Evolutionary conservation across 768 basidiomycete genomes (phyloP), one percentile per base, ranked within the genome.

Genomic region (Rhodocollybia butyracea): DNA sequence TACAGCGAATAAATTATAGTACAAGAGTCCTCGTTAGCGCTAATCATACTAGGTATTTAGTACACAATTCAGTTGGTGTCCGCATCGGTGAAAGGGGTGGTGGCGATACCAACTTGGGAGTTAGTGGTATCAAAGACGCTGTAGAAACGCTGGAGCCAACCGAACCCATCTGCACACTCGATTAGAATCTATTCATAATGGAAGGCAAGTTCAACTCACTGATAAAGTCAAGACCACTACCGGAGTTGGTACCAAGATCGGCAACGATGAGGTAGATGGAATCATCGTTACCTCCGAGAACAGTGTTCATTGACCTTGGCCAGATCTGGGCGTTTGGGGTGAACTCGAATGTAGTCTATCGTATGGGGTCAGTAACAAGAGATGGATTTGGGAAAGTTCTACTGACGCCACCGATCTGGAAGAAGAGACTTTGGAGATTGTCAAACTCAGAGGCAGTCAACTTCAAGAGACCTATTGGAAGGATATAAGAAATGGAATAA

Each of bases 151-250:
- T 86, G 80, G 57, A 85, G 64, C 75, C 79, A 85, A 6, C 64
- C 75, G 54, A 81, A 83, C 3, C 83, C 82, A 56, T 82, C 82
- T 81, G 61, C 3, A 52, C 26, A 36, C 19, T 8, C 22, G 8
- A 48, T 57, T 13, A 55, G 47, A 11, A 48, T 53, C 4, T 54
- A 43, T 32, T 12, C 24, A 31, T 30, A n/a, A 3, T 40, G 12
- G 21, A 50, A 24, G 21, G 46, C 43, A 19, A 26, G 24, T 34
- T 30, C 24, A 46, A 30, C 51, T 17, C 59, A 83, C 80, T 78
- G 67, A 86, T 81, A 64, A 86, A 87, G 68, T 86, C 84, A 15
- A 88, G 75, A 46, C 85, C 85, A 36, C 73, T 68, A 1, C 84
- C 84, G 51, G 73, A 79, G 50, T 60, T 58, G 51, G 63, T 65